Percentiles rank a stretch among this genome's conserved stretches.
Evolutionary conservation across 495 filamentous ascomycete genomes (phyloP).

Genomic region (Chaetomium fimeti): DNA sequence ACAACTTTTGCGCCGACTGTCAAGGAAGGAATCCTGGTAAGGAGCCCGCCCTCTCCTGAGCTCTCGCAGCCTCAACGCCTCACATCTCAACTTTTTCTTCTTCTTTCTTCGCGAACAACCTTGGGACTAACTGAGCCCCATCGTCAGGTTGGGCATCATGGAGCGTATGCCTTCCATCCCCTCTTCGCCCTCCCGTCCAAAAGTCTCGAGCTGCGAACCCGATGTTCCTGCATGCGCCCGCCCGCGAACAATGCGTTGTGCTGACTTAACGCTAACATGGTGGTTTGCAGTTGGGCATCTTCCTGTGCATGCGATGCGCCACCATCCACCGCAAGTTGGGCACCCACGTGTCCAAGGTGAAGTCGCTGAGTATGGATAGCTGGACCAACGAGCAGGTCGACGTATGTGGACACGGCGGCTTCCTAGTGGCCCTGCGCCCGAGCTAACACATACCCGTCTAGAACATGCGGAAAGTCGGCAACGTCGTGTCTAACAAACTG

Average conservation of each 20-base stretch:
- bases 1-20: constrained; percentile 95
- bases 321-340: constrained; percentile 93
- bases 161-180: constrained; percentile 66
- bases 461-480: constrained; percentile 92
- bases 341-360: constrained; percentile 97
- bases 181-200: neutral
- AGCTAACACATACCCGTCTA: constrained; percentile 44
- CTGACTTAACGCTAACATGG: constrained; percentile 25
- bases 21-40: constrained; percentile 85
- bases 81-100: neutral
- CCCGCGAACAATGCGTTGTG: too few species aligned
- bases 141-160: constrained; percentile 92
- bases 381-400: constrained; percentile 96
- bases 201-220: neutral
- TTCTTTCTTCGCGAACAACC: constrained; percentile 10
- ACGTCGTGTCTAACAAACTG: constrained; percentile 75
- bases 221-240: neutral
- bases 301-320: constrained; percentile 97
- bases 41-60: constrained; percentile 30
- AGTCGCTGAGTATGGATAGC: constrained; percentile 95
- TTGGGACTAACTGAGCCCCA: constrained; percentile 25
- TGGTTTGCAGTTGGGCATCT: constrained; percentile 73
- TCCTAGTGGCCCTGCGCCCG: constrained; percentile 11
- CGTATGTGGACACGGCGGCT: constrained; percentile 50
- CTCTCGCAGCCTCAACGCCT: too few species aligned